Evolutionary conservation across 768 basidiomycete genomes (phyloP), one percentile per base, ranked within the genome.

Genomic region (Pulveroboletus sp.): DNA sequence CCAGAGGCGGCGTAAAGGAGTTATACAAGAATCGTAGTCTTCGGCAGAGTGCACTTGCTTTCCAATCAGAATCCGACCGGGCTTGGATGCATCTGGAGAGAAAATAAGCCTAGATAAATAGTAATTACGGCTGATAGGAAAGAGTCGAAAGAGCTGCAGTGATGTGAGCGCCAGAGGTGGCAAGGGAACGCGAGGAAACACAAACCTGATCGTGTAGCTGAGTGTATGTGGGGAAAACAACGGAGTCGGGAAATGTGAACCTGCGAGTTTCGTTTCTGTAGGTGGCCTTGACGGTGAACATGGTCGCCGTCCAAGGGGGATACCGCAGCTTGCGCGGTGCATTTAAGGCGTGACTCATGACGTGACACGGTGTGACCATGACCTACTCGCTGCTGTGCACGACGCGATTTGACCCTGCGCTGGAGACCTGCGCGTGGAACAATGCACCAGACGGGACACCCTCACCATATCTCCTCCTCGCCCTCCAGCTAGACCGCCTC

Each of bases 261-360:
- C 79, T 87, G 58, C 88, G 79, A 48, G 80, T 87, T 64, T 90
- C 85, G 47, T 66, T 67, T 46, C 76, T 72, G 64, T 87, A 89
- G 19, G 85, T 85, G n/a, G 82, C 86, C 69, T 90, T 90, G 62
- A 90, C 78, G 48, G 80, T 80, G 73, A 89, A 88, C 79, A 84
- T 83, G 69, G 72, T 67, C 56, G 55, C 39, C 46, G 64, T 24
- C 21, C 53, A 51, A 63, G 61, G 25, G 27, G 41, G 47, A 42
- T 4, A 32, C 50, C 57, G 57, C 63, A 55, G 60, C 59, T 44
- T 43, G 51, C 43, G 17, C 46, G 47, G 44, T 38, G 38, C 38
- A 53, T 61, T 57, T 56, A 59, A 49, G 33, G 33, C n/a, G n/a
- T n/a, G n/a, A n/a, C n/a, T n/a, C n/a, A n/a, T n/a, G n/a, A 37